A percentile compares a stretch with the other conserved stretches of the same genome.
These are phyloP conservation scores for Fusarium sp. DNA, from an alignment of 2,329 filamentous ascomycete species.

Conservation along the genomic window DNA sequence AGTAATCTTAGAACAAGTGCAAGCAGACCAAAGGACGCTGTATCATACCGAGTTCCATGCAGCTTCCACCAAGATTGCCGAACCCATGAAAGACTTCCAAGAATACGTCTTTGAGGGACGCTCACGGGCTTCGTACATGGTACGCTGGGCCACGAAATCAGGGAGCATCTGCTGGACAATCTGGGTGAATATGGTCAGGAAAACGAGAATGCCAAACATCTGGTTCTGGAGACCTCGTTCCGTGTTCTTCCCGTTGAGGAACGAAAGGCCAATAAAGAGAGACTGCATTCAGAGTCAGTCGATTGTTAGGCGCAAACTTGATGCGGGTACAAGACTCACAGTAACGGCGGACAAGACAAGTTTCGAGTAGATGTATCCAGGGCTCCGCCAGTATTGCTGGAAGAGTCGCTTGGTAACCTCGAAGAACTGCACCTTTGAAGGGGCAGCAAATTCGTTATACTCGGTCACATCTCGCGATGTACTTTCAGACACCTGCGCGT, in stretches of 20 bases:
- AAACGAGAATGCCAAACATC: slow-evolving; percentile 81
- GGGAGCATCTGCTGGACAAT: slow-evolving; percentile 79
- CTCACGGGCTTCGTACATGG: slow-evolving; percentile 80
- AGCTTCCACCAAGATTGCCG: slow-evolving; percentile 74
- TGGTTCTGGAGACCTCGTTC: slow-evolving; percentile 79
- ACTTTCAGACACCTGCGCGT: neutral
- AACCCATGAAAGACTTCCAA: slow-evolving; percentile 78
- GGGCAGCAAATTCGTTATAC: slow-evolving; percentile 54
- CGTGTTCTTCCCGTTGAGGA: slow-evolving; percentile 73
- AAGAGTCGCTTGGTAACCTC: slow-evolving; percentile 56
- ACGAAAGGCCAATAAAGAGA: slow-evolving; percentile 80
- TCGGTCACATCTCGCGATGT: neutral
- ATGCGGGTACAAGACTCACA: slow-evolving; percentile 47
- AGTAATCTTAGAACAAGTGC: neutral
- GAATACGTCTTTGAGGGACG: slow-evolving; percentile 78
- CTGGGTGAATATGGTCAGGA: slow-evolving; percentile 78
- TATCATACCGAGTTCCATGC: slow-evolving; percentile 75
- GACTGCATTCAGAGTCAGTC: slow-evolving; percentile 23
- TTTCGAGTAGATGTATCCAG: slow-evolving; percentile 76
- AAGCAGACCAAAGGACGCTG: rapidly evolving
- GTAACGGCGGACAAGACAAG: slow-evolving; percentile 49
- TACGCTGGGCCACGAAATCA: slow-evolving; percentile 77
- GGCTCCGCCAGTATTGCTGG: slow-evolving; percentile 58
- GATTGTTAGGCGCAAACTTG: rapidly evolving
- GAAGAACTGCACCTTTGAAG: slow-evolving; percentile 50